These are phyloP conservation scores for Mycena chlorophos DNA, from an alignment of 768 basidiomycete genomes.

Conservation along the genomic window DNA sequence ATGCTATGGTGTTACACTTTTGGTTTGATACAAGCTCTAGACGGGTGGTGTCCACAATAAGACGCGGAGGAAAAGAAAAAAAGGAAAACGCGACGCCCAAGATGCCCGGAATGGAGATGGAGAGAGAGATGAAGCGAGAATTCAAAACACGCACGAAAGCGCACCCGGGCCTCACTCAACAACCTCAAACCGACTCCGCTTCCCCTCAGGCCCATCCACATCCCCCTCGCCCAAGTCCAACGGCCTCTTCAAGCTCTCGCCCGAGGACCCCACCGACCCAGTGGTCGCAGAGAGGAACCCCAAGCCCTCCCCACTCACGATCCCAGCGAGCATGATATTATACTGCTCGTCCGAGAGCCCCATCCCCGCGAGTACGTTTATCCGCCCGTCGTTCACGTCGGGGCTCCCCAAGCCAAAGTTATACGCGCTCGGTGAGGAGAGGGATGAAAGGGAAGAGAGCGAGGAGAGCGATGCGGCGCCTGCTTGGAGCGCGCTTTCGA, in stretches of 20 bases:
- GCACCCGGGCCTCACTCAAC: slow-evolving; percentile 43
- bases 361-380: slow-evolving; percentile 86
- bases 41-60: too few species aligned
- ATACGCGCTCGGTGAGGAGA: neutral
- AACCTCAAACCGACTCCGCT: slow-evolving; percentile 62
- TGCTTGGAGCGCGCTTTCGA: slow-evolving; percentile 56
- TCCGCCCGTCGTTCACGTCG: slow-evolving; percentile 54
- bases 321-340: slow-evolving; percentile 69
- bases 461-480: slow-evolving; percentile 29
- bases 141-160: too few species aligned
- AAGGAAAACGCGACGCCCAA: too few species aligned
- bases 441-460: slow-evolving; percentile 1
- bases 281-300: too few species aligned
- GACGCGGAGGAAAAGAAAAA: too few species aligned
- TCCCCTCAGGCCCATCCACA: slow-evolving; percentile 44
- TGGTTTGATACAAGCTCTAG: too few species aligned
- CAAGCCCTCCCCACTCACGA: slow-evolving; percentile 66
- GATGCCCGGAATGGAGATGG: too few species aligned
- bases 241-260: too few species aligned
- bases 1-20: too few species aligned
- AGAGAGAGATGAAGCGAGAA: too few species aligned
- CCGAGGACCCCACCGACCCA: too few species aligned
- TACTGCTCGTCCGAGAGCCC: slow-evolving; percentile 91
- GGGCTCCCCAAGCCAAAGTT: slow-evolving; percentile 21
- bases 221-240: slow-evolving; percentile 35